Evolutionary conservation across 2,329 filamentous ascomycete species (phyloP), one percentile per base, ranked within the genome.

Genomic region (Sarocladium kiliense): DNA sequence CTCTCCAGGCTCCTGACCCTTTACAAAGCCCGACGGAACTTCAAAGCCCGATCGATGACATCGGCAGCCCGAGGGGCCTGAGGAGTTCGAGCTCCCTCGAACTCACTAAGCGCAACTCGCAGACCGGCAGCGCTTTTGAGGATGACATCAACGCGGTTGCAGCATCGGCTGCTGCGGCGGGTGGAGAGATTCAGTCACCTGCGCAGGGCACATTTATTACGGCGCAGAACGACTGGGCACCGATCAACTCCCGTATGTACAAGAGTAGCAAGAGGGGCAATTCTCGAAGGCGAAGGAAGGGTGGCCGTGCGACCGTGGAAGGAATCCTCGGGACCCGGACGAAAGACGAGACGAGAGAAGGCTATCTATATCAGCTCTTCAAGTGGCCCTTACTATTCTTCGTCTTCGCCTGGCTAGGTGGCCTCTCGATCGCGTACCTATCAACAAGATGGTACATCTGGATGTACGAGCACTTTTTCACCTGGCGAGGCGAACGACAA

Each of bases 141-240:
- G 67, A 71, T 39, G 70, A 69, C 26, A 65, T 68, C 14, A 63
- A 65, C 18, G 65, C 73, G 56, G 62, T 75, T 34, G 65, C 70
- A n/a, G 68, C 71, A 1, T 66, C 71, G 2, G 68, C 71, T 0
- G 72, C 71, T 1, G 69, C 71, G 19, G 71, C 71, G 1, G 71
- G 73, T 3, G 68, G 71, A 23, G 70, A 75, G 6, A 34, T 69
- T 19, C 58, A 61, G 3, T 54, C 61, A 9, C 57, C 63, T 3
- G 58, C 39, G 2, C 69, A 71, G 56, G 73, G 71, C 37, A 72
- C 82, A 51, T 91, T 92, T 67, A 90, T 97, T 64, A 89, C 90
- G 3, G 93, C 94, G 39, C 84, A 95, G 66, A 96, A 96, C 69
- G 94, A 99, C 75, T 99, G 94, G 94, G 86, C 89, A 16, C 94